A percentile compares a stretch with the other conserved stretches of the same genome.
phyloP scores from a whole-genome alignment of 768 basidiomycete species.

The Calocybe gangraenosa region DNA sequence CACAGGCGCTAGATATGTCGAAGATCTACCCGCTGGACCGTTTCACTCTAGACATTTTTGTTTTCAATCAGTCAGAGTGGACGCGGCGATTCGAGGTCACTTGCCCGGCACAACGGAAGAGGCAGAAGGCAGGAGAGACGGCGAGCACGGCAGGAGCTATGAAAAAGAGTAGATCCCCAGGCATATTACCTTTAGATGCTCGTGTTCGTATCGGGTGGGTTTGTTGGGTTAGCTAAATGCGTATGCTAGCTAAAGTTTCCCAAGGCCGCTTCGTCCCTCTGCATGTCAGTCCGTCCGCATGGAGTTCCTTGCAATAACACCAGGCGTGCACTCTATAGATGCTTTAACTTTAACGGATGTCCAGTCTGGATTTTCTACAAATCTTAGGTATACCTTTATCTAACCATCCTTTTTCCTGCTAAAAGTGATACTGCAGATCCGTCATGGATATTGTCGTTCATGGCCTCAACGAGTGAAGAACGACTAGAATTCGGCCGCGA shows the following conservation, averaged over 20 bases:
- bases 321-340: conserved; percentile 77
- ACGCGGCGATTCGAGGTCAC: conserved; percentile 75
- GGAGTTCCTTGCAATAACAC: conserved; percentile 76
- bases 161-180: conserved; percentile 44
- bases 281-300: conserved; percentile 86
- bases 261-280: conserved; percentile 71
- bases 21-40: conserved; percentile 69
- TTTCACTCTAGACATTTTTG: conserved; percentile 84
- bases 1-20: conserved; percentile 24
- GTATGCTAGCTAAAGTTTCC: conserved; percentile 2
- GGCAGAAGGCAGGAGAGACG: conserved; percentile 31
- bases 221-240: no score
- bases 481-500: no score
- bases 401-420: conserved; percentile 1
- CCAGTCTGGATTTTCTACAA: conserved; percentile 68
- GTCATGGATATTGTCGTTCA: conserved; percentile 76
- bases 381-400: conserved; percentile 51
- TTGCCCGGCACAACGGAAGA: conserved; percentile 52
- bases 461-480: conserved; percentile 43
- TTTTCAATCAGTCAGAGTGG: conserved; percentile 78
- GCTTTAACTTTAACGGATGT: conserved; percentile 70
- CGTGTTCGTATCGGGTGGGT: conserved; percentile 77
- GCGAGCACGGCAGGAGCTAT: conserved; percentile 24
- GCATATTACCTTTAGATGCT: conserved; percentile 74
- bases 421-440: conserved; percentile 38